These are phyloP conservation scores for Cladosporium sp. DNA, from an alignment of 2,329 filamentous ascomycete species.

Conservation along the genomic window DNA sequence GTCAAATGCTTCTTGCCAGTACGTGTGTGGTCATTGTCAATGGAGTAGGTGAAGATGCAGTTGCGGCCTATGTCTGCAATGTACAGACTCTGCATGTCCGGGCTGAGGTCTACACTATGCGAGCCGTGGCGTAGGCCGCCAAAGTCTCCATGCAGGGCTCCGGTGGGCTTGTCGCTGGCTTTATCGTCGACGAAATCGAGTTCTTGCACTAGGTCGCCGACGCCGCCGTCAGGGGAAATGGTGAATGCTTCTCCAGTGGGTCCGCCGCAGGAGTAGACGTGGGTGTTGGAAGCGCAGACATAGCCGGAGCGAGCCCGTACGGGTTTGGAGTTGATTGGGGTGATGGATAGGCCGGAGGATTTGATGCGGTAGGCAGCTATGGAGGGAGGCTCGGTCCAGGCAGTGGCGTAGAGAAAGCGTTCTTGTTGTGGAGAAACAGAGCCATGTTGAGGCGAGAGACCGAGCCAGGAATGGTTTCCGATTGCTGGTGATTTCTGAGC, in stretches of 20 bases:
- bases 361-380: slow-evolving; percentile 28
- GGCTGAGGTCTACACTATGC: slow-evolving; percentile 29
- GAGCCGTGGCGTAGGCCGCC: slow-evolving; percentile 32
- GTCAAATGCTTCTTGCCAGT: slow-evolving; percentile 21
- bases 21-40: slow-evolving; percentile 19
- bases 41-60: slow-evolving; percentile 32
- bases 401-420: slow-evolving; percentile 30
- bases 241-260: slow-evolving; percentile 32
- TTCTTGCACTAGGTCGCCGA: slow-evolving; percentile 30
- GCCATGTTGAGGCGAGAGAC: slow-evolving; percentile 21
- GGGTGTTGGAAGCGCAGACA: slow-evolving; percentile 26
- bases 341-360: slow-evolving; percentile 20
- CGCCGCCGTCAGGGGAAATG: slow-evolving; percentile 25
- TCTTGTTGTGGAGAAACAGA: slow-evolving; percentile 11
- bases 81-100: slow-evolving; percentile 27
- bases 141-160: slow-evolving; percentile 31
- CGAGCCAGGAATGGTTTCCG: slow-evolving; percentile 33
- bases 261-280: slow-evolving; percentile 31
- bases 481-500: slow-evolving; percentile 27
- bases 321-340: slow-evolving; percentile 29
- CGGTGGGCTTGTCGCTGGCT: slow-evolving; percentile 23
- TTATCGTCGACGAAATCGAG: slow-evolving; percentile 30
- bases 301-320: slow-evolving; percentile 30
- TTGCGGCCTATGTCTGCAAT: slow-evolving; percentile 34
- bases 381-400: slow-evolving; percentile 32